phyloP scores from a whole-genome alignment of 2,329 filamentous ascomycete species.

The Fusarium sp. region DNA sequence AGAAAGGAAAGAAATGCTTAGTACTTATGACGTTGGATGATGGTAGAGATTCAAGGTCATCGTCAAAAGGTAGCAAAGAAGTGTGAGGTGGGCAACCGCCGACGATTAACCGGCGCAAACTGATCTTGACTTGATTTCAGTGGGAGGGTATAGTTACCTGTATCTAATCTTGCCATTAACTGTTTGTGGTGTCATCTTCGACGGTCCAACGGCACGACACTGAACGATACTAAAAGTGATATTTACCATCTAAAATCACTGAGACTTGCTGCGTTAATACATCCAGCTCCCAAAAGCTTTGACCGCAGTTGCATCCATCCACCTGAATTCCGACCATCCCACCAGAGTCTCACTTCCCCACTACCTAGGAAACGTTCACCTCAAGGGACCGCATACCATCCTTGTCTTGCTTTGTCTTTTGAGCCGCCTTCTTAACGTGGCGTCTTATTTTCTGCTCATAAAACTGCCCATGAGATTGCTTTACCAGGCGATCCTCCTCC shows the following conservation, averaged over 20 bases:
- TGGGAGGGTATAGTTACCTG: neutral
- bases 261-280: neutral
- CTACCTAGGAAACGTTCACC: slow-evolving; percentile 15
- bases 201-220: neutral
- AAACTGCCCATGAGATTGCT: neutral
- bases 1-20: slow-evolving; percentile 7
- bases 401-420: neutral
- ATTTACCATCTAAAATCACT: neutral
- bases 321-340: slow-evolving; percentile 25
- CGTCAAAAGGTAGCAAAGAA: slow-evolving; percentile 26
- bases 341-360: slow-evolving; percentile 27
- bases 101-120: slow-evolving; percentile 46
- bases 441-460: neutral
- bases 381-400: slow-evolving; percentile 9
- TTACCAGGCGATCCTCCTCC: slow-evolving; percentile 25
- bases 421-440: neutral
- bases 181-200: neutral
- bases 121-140: neutral
- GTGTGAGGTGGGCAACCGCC: slow-evolving; percentile 33
- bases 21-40: slow-evolving; percentile 21
- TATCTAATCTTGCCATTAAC: neutral
- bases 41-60: slow-evolving; percentile 16
- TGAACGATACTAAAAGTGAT: neutral
- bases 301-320: slow-evolving; percentile 16
- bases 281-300: slow-evolving; percentile 2